These are phyloP conservation scores for Parasarocladium wereldwijsianum DNA, from an alignment of 2,329 filamentous ascomycete species.

Conservation along the genomic window DNA sequence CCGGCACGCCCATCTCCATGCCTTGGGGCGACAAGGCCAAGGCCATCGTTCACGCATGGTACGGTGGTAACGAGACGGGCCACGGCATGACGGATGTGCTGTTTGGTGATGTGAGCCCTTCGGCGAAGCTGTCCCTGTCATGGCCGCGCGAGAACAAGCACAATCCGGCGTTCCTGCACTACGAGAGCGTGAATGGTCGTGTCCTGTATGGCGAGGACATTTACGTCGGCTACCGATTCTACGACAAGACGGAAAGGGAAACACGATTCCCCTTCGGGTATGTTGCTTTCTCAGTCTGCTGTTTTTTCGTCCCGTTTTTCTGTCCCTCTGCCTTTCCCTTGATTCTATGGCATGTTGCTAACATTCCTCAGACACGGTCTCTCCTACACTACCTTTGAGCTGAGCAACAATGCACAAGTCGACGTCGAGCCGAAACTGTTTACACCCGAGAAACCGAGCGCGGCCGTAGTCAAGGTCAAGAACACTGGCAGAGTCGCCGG, in stretches of 20 bases:
- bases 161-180: conserved; percentile 58
- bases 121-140: conserved; percentile 8
- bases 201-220: conserved; percentile 60
- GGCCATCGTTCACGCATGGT: conserved; percentile 34
- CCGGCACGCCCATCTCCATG: conserved; percentile 61
- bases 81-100: conserved; percentile 49
- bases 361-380: conserved; percentile 36
- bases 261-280: conserved; percentile 50
- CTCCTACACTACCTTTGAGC: conserved; percentile 53
- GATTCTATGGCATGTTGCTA: background rate
- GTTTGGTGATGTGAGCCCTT: conserved; percentile 46
- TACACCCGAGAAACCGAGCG: conserved; percentile 1
- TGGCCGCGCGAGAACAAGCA: conserved; percentile 28
- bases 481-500: conserved; percentile 6
- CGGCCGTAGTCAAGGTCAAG: conserved; percentile 5
- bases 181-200: conserved; percentile 44
- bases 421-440: conserved; percentile 3
- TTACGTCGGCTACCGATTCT: conserved; percentile 59
- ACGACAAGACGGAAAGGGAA: conserved; percentile 31
- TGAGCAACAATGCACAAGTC: conserved; percentile 14
- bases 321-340: background rate
- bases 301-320: background rate
- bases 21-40: conserved; percentile 46
- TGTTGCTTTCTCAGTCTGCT: too few species aligned
- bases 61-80: conserved; percentile 47